A percentile compares a stretch with the other conserved stretches of the same genome.
These are phyloP conservation scores for Solanum paucissectum DNA, from an alignment of 257 asterid genomes.

Conservation along the genomic window DNA sequence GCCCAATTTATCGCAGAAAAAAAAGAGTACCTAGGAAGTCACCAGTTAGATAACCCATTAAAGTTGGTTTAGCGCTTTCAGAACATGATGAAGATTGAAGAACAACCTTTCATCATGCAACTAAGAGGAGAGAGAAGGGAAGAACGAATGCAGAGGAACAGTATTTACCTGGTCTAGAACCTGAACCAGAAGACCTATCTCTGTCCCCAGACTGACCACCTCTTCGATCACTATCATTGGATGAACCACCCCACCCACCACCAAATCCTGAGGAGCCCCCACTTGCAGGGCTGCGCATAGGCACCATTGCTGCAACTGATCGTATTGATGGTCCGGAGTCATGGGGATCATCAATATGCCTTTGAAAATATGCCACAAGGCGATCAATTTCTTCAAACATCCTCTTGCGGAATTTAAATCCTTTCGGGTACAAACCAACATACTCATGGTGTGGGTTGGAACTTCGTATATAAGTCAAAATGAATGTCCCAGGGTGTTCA, in stretches of 20 bases:
- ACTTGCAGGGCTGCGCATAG: conserved; percentile 76
- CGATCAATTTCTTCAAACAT: conserved; percentile 90
- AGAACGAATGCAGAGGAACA: not conserved
- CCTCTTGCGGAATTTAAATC: conserved; percentile 78
- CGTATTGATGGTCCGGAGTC: conserved; percentile 65
- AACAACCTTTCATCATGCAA: not conserved
- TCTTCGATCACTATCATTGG: conserved; percentile 64
- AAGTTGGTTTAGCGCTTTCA: not conserved
- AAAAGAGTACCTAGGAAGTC: not conserved
- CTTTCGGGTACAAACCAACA: conserved; percentile 87
- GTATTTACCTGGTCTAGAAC: conserved; percentile 52
- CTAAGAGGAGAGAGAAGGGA: not conserved
- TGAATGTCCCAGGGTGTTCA: conserved; percentile 95
- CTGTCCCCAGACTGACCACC: conserved; percentile 52
- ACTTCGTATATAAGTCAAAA: conserved; percentile 81
- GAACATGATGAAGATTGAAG: not conserved
- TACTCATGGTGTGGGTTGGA: conserved; percentile 94
- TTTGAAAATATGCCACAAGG: conserved; percentile 82
- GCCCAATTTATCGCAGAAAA: not conserved
- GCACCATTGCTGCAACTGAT: conserved; percentile 91
- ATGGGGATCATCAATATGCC: conserved; percentile 74
- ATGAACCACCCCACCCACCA: conserved; percentile 64
- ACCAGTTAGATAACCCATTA: not conserved
- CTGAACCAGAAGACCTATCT: conserved; percentile 42
- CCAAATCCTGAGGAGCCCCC: conserved; percentile 69